Evolutionary conservation across 2,329 filamentous ascomycete genomes (phyloP).

Genomic region (Coleophoma eucalyptorum): DNA sequence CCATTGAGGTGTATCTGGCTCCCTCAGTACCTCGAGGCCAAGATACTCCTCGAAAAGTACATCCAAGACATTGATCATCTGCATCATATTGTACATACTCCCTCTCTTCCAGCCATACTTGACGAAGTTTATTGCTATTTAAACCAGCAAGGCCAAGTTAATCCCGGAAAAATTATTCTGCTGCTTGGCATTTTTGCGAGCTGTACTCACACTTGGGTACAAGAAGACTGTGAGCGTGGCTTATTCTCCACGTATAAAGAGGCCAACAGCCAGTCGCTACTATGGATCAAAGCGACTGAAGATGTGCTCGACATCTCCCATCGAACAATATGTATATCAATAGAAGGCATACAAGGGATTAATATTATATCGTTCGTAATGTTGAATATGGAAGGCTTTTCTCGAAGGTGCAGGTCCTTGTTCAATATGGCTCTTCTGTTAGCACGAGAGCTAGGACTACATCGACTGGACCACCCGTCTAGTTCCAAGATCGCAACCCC

Average conservation of each 20-base stretch:
- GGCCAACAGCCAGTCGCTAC: constrained; percentile 22
- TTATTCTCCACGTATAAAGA: constrained; percentile 13
- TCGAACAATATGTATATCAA: constrained; percentile 14
- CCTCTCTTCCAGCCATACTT: constrained; percentile 7
- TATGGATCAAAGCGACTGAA: constrained; percentile 27
- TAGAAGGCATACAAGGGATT: constrained; percentile 31
- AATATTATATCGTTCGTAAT: constrained; percentile 29
- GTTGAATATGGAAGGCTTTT: constrained; percentile 28
- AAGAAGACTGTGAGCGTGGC: constrained; percentile 2
- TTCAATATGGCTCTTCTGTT: constrained; percentile 25
- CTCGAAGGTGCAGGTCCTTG: constrained; percentile 23
- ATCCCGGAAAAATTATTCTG: constrained; percentile 3
- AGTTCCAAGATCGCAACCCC: constrained; percentile 13
- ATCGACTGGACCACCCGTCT: constrained; percentile 10
- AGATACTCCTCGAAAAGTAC: constrained; percentile 12
- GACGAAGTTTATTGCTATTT: constrained; percentile 6
- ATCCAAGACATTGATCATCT: constrained; percentile 6
- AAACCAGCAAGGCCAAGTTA: constrained; percentile 3
- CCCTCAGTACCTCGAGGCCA: constrained; percentile 7
- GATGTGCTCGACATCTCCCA: constrained; percentile 29
- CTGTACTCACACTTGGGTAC: constrained; percentile 5
- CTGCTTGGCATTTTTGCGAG: constrained; percentile 7
- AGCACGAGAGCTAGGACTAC: constrained; percentile 13
- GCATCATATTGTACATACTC: constrained; percentile 10
- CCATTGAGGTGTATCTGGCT: constrained; percentile 11